These are phyloP conservation scores for Crithidia brevicula DNA, from an alignment of 208 protist species.

Conservation along the genomic window DNA sequence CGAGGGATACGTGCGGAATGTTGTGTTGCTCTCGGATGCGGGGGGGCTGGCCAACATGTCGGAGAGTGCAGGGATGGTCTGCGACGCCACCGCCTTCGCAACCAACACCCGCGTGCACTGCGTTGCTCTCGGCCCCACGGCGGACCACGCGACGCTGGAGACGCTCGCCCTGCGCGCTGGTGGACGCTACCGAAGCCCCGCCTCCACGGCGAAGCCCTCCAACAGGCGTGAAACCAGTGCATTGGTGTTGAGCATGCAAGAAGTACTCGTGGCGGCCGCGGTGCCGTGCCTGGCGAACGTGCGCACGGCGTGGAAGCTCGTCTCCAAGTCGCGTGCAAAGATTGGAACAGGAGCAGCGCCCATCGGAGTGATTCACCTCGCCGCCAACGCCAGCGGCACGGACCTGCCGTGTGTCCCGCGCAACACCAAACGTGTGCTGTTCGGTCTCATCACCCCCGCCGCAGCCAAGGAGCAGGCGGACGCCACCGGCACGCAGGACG, in stretches of 20 bases:
- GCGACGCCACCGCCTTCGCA: constrained; percentile 20
- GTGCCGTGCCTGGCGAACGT: constrained; percentile 67
- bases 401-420: constrained; percentile 36
- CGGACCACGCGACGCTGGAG: constrained; percentile 49
- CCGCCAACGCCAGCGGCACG: constrained; percentile 7
- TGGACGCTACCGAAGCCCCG: constrained; percentile 42
- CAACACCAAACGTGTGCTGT: constrained; percentile 36
- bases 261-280: constrained; percentile 36
- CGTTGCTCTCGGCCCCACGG: constrained; percentile 42
- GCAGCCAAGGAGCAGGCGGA: neutral
- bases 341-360: neutral
- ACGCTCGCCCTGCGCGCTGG: constrained; percentile 49
- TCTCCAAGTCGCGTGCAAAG: constrained; percentile 28
- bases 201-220: constrained; percentile 9
- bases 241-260: constrained; percentile 35
- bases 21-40: constrained; percentile 69
- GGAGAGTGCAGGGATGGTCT: constrained; percentile 41
- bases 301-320: constrained; percentile 27
- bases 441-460: constrained; percentile 21
- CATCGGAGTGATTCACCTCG: constrained; percentile 7
- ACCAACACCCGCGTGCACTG: constrained; percentile 56
- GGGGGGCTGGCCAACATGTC: constrained; percentile 6
- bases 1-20: constrained; percentile 66
- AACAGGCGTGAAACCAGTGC: neutral
- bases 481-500: constrained; percentile 1